A percentile compares a stretch with the other conserved stretches of the same genome.
Evolutionary conservation across 352 stramenopile species (phyloP).

Genomic region (Globisporangium nagaii): DNA sequence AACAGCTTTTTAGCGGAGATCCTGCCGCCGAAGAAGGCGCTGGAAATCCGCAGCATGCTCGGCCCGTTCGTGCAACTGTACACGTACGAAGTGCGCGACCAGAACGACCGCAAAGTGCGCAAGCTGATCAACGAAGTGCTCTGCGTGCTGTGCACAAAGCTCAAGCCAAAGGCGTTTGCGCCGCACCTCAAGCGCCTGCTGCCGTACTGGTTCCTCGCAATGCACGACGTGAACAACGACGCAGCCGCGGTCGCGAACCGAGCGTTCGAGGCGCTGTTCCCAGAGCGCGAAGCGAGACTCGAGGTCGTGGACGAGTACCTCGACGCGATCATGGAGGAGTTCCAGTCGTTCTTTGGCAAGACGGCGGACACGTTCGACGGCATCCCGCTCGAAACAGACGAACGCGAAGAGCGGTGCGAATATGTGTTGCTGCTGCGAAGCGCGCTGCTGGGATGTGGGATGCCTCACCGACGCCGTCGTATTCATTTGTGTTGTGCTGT

Average conservation of each 20-base stretch:
- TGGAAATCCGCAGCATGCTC: slow-evolving; percentile 62
- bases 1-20: slow-evolving; percentile 53
- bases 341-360: slow-evolving; percentile 52
- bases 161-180: slow-evolving; percentile 64
- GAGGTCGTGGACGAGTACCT: slow-evolving; percentile 38
- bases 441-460: no score
- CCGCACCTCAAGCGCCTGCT: slow-evolving; percentile 65
- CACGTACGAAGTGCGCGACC: slow-evolving; percentile 72
- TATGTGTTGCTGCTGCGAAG: no score
- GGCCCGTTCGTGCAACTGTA: slow-evolving; percentile 78
- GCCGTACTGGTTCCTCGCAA: slow-evolving; percentile 75
- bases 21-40: slow-evolving; percentile 47
- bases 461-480: neutral
- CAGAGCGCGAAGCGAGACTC: slow-evolving; percentile 21
- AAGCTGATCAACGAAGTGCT: slow-evolving; percentile 75
- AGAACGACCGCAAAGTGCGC: slow-evolving; percentile 80
- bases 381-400: slow-evolving; percentile 46
- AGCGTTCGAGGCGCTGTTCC: slow-evolving; percentile 52
- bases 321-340: slow-evolving; percentile 50
- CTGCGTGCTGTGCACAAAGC: slow-evolving; percentile 42
- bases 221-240: slow-evolving; percentile 70
- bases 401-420: slow-evolving; percentile 63
- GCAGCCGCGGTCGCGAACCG: slow-evolving; percentile 38
- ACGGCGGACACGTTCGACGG: slow-evolving; percentile 59
- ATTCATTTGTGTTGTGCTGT: neutral